A percentile compares a stretch with the other conserved stretches of the same genome.
phyloP scores from a whole-genome alignment of 2,329 filamentous ascomycete genomes.

The Emmonsia crescens region DNA sequence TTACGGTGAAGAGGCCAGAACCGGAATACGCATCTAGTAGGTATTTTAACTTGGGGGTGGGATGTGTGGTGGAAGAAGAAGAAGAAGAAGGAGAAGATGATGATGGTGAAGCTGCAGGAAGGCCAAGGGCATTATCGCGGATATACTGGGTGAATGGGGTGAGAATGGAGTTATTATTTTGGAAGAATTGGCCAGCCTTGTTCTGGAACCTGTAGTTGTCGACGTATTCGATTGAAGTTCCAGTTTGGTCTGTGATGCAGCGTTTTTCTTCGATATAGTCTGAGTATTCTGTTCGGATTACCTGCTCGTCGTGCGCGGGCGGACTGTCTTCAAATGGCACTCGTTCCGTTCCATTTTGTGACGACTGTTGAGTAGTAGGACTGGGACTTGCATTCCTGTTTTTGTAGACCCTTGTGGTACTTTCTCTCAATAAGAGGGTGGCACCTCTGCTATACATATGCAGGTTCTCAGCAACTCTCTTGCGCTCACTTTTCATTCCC shows the following conservation, averaged over 20 bases:
- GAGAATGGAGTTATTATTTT: constrained; percentile 99
- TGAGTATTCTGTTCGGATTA: constrained; percentile 46
- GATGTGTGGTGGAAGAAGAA: constrained; percentile 17
- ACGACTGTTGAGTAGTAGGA: background rate
- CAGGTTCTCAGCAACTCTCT: constrained; percentile 60
- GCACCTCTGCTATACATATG: constrained; percentile 67
- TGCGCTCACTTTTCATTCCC: constrained; percentile 70
- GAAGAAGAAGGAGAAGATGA: background rate
- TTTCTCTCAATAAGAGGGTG: constrained; percentile 81
- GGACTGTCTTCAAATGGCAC: constrained; percentile 16
- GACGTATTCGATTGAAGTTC: constrained; percentile 76
- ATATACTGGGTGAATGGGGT: constrained; percentile 78
- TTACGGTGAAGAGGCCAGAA: constrained; percentile 93
- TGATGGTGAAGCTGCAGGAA: constrained; percentile 14
- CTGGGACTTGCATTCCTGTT: background rate
- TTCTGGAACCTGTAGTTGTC: constrained; percentile 78
- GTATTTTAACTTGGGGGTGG: constrained; percentile 53
- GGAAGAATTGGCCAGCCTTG: constrained; percentile 90
- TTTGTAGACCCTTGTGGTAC: constrained; percentile 51
- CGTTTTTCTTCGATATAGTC: constrained; percentile 66
- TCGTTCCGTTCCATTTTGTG: background rate
- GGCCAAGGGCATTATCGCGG: constrained; percentile 61
- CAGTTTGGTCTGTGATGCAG: constrained; percentile 79
- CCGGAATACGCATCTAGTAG: constrained; percentile 97
- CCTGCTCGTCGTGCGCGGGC: constrained; percentile 31